phyloP scores from a whole-genome alignment of 2,329 filamentous ascomycete genomes.

The Fusarium hostae region DNA sequence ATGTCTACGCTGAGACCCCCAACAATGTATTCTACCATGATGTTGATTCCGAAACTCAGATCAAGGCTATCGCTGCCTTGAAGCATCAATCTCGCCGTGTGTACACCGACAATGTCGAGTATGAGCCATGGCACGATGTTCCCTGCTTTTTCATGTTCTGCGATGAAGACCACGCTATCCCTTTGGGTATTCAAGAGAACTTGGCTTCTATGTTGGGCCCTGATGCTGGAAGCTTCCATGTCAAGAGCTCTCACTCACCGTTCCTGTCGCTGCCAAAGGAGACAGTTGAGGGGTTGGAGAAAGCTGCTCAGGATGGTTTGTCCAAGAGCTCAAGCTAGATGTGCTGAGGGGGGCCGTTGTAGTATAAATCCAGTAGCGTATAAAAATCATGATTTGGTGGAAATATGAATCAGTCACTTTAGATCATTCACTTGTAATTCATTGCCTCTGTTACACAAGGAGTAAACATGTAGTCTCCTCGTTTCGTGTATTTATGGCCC shows the following conservation, averaged over 20 bases:
- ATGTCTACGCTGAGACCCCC: conserved; percentile 8
- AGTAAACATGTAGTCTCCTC: too few species aligned
- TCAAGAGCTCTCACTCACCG: conserved; percentile 5
- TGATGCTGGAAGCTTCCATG: background rate
- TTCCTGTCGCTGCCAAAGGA: conserved; percentile 11
- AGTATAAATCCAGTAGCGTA: background rate
- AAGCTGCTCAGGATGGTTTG: conserved; percentile 7
- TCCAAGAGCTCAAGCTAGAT: background rate
- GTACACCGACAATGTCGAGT: background rate
- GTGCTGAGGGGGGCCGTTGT: rapidly evolving
- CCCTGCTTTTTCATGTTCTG: conserved; percentile 4
- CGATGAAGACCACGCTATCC: conserved; percentile 5
- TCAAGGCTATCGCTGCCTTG: background rate
- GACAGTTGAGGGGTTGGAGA: background rate
- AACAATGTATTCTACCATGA: conserved; percentile 14
- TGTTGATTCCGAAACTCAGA: background rate
- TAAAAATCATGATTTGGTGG: background rate
- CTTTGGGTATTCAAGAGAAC: conserved; percentile 6
- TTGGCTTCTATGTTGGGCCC: background rate
- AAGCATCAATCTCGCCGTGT: conserved; percentile 17
- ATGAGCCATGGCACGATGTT: conserved; percentile 16
- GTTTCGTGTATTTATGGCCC: too few species aligned
- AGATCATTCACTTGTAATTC: too few species aligned
- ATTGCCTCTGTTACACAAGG: too few species aligned
- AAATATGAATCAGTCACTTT: background rate